These are phyloP conservation scores for Eucalyptus camaldulensis DNA, from an alignment of 345 rosid genomes.

Conservation along the genomic window DNA sequence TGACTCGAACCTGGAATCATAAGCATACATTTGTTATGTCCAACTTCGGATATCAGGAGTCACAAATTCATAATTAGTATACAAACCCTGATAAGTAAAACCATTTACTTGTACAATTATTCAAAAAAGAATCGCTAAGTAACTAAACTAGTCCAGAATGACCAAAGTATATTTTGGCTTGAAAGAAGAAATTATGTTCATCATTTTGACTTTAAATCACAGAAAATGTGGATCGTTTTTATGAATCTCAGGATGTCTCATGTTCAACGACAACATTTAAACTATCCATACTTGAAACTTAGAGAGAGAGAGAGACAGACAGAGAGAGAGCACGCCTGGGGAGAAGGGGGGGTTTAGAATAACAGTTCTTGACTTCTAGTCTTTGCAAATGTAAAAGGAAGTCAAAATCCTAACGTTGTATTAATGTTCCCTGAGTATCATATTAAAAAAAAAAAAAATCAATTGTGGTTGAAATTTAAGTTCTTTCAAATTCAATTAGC, in stretches of 20 bases:
- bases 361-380: background rate
- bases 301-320: background rate
- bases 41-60: background rate
- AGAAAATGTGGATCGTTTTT: background rate
- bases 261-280: background rate
- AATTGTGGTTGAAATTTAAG: background rate
- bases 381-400: background rate
- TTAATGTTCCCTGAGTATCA: background rate
- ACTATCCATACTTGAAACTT: background rate
- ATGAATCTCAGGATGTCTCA: background rate
- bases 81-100: background rate
- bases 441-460: background rate
- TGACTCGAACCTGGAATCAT: constrained; percentile 66
- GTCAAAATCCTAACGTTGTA: background rate
- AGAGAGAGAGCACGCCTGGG: too few relatives aligned
- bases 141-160: background rate
- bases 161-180: background rate
- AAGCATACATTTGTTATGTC: background rate
- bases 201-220: background rate
- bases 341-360: background rate
- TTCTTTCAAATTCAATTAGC: background rate
- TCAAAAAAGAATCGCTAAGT: background rate
- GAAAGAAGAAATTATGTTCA: background rate
- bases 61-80: background rate
- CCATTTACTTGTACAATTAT: background rate